phyloP scores from a whole-genome alignment of 257 asterid genomes.

The Jacaranda mimosifolia region DNA sequence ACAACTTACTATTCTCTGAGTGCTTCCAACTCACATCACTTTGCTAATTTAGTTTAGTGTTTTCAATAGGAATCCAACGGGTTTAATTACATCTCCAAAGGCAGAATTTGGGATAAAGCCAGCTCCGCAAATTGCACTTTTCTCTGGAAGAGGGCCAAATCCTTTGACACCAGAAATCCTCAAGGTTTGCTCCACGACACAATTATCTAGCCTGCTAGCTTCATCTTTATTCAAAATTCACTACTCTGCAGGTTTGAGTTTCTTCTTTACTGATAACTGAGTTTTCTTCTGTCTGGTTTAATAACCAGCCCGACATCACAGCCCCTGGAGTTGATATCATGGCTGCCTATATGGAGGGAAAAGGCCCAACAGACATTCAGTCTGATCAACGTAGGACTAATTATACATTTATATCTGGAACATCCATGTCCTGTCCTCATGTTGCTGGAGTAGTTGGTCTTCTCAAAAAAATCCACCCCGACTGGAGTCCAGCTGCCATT shows the following conservation, averaged over 20 bases:
- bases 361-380: conserved; percentile 4
- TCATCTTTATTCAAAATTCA: background rate
- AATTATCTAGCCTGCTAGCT: background rate
- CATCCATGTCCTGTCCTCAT: conserved; percentile 48
- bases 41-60: background rate
- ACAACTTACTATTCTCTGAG: background rate
- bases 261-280: background rate
- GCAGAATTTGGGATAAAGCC: conserved; percentile 27
- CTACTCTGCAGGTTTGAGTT: background rate
- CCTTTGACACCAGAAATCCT: conserved; percentile 41
- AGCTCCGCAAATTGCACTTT: conserved; percentile 46
- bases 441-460: conserved; percentile 41
- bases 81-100: conserved; percentile 34
- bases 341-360: conserved; percentile 41
- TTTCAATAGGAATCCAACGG: conserved; percentile 34
- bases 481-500: conserved; percentile 51
- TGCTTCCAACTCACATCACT: background rate
- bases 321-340: conserved; percentile 50
- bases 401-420: conserved; percentile 31
- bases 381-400: conserved; percentile 24
- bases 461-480: conserved; percentile 35
- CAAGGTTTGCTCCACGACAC: conserved; percentile 36
- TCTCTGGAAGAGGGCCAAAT: conserved; percentile 53
- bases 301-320: conserved; percentile 44
- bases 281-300: background rate